Evolutionary conservation across 306 rosid species (phyloP).

Genomic region (Rosa multiflora): DNA sequence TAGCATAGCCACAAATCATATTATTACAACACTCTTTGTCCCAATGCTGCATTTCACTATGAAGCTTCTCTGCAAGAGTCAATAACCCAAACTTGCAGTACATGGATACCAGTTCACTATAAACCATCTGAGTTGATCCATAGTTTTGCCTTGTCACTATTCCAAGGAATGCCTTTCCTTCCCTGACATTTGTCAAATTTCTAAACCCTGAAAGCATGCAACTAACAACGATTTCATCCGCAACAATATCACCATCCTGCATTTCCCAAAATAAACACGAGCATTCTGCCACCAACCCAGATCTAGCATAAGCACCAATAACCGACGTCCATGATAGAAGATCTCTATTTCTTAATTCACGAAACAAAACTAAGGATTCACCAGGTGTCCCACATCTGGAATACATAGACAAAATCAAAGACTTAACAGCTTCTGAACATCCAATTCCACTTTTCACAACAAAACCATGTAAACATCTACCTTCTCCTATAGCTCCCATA

Average conservation of each 20-base stretch:
- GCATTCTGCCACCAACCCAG: constrained; percentile 55
- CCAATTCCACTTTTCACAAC: constrained; percentile 55
- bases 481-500: constrained; percentile 50
- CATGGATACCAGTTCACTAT: constrained; percentile 56
- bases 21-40: constrained; percentile 51
- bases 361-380: constrained; percentile 54
- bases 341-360: constrained; percentile 50
- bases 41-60: constrained; percentile 13
- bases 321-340: constrained; percentile 67
- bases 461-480: constrained; percentile 67
- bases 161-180: constrained; percentile 74
- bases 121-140: constrained; percentile 33
- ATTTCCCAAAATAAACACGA: constrained; percentile 51
- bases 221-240: constrained; percentile 62
- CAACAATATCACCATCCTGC: constrained; percentile 40
- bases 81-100: constrained; percentile 69
- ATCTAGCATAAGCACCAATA: constrained; percentile 59
- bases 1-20: constrained; percentile 55
- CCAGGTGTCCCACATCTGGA: constrained; percentile 56
- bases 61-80: constrained; percentile 57
- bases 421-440: constrained; percentile 41
- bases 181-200: constrained; percentile 34
- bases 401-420: constrained; percentile 66
- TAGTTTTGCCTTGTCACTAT: constrained; percentile 40
- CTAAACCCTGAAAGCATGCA: constrained; percentile 67